Base-by-base conservation (phyloP, 495 filamentous ascomycete genomes). In the Daldinia childiae region DNA sequence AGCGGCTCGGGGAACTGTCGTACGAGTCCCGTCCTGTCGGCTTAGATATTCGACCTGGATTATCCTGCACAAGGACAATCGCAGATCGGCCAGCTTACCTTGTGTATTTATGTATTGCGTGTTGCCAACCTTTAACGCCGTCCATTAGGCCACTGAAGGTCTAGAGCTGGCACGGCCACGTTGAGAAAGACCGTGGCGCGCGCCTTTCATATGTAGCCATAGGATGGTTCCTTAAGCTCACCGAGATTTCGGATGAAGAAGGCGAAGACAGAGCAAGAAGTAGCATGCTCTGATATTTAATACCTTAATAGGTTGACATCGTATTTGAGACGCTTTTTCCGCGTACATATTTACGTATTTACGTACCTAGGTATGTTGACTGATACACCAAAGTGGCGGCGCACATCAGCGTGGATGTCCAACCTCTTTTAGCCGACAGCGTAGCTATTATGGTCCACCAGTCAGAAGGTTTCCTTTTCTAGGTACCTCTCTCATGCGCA, bases 401-500 rank as follows among this genome's bases (percentile, higher is more conserved):
- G 52, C 59, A 55, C 55, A 45, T 29, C 50, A 43, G 56, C 67
- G 55, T 60, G 61, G 61, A 60, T 70, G 39, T 41, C 50, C 52
- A 63, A 54, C 59, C 32, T 21, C 48, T 64, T 64, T 70, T 61
- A 65, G 68, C 68, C 68, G 68, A 34, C 26, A 58, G 9, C 39
- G 39, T 54, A 39, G 43, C 43, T 56, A 41, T 26, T 60, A 34
- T 41, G 43, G 32, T 64, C 55, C 32, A 26, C 58, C 62, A 55
- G 57, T 45, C 7, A 64, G 19, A 41, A 56, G 45, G 24, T 15
- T 55, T 57, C 50, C 14, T 14, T 54, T 52, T 14, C 26, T 30
- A 30, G 4, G 29, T 30, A 6, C 26, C 27, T 29, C 9, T 30
- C 27, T 52, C 21, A 15, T 51, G 41, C 61, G n/a, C 41, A 66